Conservation (phyloP, 2,329 filamentous ascomycete species). For the Juglanconis sp. region DNA sequence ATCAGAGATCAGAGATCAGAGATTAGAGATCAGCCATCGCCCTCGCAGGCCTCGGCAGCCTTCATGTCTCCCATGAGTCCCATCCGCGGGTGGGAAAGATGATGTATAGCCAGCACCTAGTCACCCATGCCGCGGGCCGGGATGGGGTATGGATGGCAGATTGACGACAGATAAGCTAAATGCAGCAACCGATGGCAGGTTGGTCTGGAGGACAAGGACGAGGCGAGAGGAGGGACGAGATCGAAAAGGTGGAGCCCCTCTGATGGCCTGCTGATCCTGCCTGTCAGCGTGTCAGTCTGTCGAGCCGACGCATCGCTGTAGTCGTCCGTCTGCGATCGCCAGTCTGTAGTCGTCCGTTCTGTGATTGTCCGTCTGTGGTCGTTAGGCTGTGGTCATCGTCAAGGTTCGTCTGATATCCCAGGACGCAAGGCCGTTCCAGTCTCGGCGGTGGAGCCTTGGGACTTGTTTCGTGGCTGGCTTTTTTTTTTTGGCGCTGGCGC, state of each 20-base stretch:
- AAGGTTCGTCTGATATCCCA: neutral
- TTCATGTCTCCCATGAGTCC: too few relatives aligned
- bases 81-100: too few relatives aligned
- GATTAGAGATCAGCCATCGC: too few relatives aligned
- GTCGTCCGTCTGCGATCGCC: too few relatives aligned
- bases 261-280: neutral
- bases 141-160: slow-evolving; percentile 9
- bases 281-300: too few relatives aligned
- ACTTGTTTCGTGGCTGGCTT: neutral
- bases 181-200: neutral
- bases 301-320: too few relatives aligned
- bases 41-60: too few relatives aligned
- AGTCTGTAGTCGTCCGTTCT: neutral
- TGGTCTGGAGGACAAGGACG: neutral
- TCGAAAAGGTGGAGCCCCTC: neutral
- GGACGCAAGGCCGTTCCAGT: too few relatives aligned
- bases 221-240: neutral
- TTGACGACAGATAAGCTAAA: slow-evolving; percentile 17
- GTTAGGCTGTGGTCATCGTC: neutral
- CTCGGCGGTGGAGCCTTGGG: too few relatives aligned
- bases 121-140: slow-evolving; percentile 3
- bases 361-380: neutral
- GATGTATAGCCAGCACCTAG: neutral
- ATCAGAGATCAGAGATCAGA: too few relatives aligned
- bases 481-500: neutral